phyloP scores from a whole-genome alignment of 202 grass and related monocot genomes.

The Tripidium arundinaceum region DNA sequence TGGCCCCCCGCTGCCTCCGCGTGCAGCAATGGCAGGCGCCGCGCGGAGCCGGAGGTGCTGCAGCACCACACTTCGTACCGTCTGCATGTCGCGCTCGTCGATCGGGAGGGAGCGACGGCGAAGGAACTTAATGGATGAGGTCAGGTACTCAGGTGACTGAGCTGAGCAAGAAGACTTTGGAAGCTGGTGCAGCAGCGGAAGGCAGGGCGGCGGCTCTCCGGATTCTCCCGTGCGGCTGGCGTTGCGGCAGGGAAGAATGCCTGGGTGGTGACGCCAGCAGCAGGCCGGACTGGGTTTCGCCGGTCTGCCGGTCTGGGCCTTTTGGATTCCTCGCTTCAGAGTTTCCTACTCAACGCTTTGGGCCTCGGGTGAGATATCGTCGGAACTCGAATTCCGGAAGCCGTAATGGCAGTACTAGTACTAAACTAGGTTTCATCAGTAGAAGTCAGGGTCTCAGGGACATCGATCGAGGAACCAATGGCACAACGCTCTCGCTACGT shows the following conservation, averaged over 20 bases:
- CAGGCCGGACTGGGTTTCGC: neutral
- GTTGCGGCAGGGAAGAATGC: neutral
- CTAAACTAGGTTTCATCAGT: no score
- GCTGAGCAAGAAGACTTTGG: neutral
- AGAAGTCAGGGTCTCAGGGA: no score
- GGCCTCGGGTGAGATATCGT: neutral
- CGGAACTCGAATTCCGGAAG: no score
- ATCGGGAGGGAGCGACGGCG: neutral
- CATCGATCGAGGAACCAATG: neutral
- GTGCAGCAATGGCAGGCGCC: neutral
- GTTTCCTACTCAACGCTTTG: neutral
- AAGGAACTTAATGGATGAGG: no score
- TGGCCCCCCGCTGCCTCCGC: neutral
- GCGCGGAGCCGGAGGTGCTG: slow-evolving; percentile 15
- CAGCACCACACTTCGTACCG: slow-evolving; percentile 3
- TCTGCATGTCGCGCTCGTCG: slow-evolving; percentile 9
- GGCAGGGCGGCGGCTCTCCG: neutral
- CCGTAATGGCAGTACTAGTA: no score
- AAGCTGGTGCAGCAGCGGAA: neutral
- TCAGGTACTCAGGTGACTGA: neutral
- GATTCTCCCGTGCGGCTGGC: slow-evolving; percentile 5
- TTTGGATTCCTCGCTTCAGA: neutral
- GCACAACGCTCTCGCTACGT: neutral
- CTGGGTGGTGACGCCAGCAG: neutral
- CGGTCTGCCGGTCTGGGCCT: neutral